Evolutionary conservation across 2,329 filamentous ascomycete genomes (phyloP), one percentile per base, ranked within the genome.

Genomic region (Calycina herbarum): DNA sequence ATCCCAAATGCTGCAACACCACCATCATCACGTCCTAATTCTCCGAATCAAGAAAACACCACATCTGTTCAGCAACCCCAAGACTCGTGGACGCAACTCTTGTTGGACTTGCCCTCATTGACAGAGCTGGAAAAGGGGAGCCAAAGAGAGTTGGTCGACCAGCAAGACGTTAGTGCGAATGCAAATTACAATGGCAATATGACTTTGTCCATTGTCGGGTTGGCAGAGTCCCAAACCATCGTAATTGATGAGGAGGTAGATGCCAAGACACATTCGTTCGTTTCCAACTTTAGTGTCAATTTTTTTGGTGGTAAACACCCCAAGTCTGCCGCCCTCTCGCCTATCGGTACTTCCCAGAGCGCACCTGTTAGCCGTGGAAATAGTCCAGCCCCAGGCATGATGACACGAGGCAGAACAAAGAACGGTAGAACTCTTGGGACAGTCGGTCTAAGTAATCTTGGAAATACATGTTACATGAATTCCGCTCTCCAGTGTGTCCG

Each of bases 401-500:
- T 91, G 68, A 94, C 92, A 0, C 85, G 93, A 70, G 92, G 92
- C 54, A 86, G 92, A 80, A 45, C 85, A 7, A 88, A 87, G 71
- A 86, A 88, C 48, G 91, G 91, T 10, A 87, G 88, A 68, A 86
- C 87, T 13, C 79, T 88, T 40, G 95, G 95, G 38, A 90, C 89
- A 51, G 91, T 94, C 54, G 95, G 95, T 40, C 81, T 99, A 62
- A 88, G 86, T 69, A 99, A 99, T 74, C 81, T 99, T 15, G 95
- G 95, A 59, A 99, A 99, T 74, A 98, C 95, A 0, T 99, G 95
- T 79, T 99, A 99, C 80, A 97, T 98, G 94, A 98, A 98, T 78
- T 97, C 94, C 27, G 95, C 95, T 10, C 82, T 98, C 63, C 95
- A 99, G 76, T 99, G 95, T 76, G 87, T 99, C 61, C 89, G 94